Base-by-base conservation (phyloP, 768 basidiomycete genomes). In the Leccinum obscurum region DNA sequence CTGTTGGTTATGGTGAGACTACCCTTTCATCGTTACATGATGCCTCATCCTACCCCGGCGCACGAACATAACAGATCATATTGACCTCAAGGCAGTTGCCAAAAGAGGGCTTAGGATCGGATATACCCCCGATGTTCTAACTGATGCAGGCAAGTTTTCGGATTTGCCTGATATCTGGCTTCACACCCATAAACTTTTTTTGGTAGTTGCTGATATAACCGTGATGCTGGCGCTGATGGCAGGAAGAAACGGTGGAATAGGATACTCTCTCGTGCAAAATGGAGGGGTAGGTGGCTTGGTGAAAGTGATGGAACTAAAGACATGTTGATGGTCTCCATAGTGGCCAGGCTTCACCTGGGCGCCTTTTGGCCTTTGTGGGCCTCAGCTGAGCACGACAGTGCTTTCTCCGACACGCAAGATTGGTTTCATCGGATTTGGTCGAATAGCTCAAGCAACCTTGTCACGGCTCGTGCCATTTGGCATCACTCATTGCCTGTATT, bases 151-250 rank as follows among this genome's bases (percentile, higher is more conserved):
- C 86, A 67, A 55, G 75, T 63, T 26, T 17, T 32, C 32, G 10
- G 5, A 1, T 54, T 15, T 30, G 20, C 32, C 5, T 55, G 9
- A 24, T 28, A 35, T 55, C 4, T 11, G 49, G 6, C 13, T 49
- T 52, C 32, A 54, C 26, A 30, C 34, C 28, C 32, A 41, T 55
- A 2, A 54, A 51, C 30, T 39, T n/a, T 32, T 39, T n/a, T 48
- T 62, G n/a, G 4, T 56, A 94, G 95, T 97, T 22, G 95, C 97
- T 17, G 97, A 99, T 72, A 72, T 92, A 9, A 84, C 87, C 0
- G 82, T 96, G 44, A 93, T 98, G 92, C 84, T 99, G 13, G 88
- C 87, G 0, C 81, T 99, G 28, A 98, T 98, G 95, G 95, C 95
- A 0, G 83, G 88, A 54, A 83, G 97, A n/a, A 88, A 92, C 54